Base-by-base conservation (phyloP, 495 filamentous ascomycete species). In the Articulospora tetracladia region DNA sequence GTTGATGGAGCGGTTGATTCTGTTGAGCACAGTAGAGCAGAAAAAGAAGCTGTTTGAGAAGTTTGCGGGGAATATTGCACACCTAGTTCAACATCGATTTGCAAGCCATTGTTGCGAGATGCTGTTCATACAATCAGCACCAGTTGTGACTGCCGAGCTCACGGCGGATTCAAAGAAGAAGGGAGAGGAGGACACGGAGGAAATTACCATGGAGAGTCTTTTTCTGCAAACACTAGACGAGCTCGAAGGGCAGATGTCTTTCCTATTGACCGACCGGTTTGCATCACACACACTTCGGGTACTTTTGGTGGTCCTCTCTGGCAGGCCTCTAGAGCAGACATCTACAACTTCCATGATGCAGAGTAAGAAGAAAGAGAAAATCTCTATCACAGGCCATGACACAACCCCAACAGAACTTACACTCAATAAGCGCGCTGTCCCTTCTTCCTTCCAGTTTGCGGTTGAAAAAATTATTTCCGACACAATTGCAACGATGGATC, bases 61-160 rank as follows among this genome's bases (percentile, higher is more conserved):
- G 49, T 97, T 98, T 68, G 82, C 79, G 44, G 87, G 89, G n/a
- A 88, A 98, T 67, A 97, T 97, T 73, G 71, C 96, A 53, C 84
- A 90, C 66, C 80, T 97, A 27, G 83, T 97, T 23, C 92, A 94
- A 67, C 94, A 98, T 72, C 88, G 93, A 26, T 98, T 98, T 69
- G 94, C 94, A 3, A 91, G 90, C 54, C 94, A 98, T 74, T 98
- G 93, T 69, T 97, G 93, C 72, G 94, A 98, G 75, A 92, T 89
- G 17, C 78, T 98, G 11, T 97, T 98, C 67, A 77, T 92, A 34
- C 83, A 87, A 57, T 87, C 89, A 10, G 93, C 92, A 19, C 85
- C 88, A 0, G 75, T 89, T 7, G 88, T 96, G 24, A 88, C 86
- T 22, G 74, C 86, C 61, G 89, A 93, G 70, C 70, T 91, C 55